Evolutionary conservation across 78 protist species (phyloP), one percentile per base, ranked within the genome.

Genomic region (Polysphondylium violaceum): DNA sequence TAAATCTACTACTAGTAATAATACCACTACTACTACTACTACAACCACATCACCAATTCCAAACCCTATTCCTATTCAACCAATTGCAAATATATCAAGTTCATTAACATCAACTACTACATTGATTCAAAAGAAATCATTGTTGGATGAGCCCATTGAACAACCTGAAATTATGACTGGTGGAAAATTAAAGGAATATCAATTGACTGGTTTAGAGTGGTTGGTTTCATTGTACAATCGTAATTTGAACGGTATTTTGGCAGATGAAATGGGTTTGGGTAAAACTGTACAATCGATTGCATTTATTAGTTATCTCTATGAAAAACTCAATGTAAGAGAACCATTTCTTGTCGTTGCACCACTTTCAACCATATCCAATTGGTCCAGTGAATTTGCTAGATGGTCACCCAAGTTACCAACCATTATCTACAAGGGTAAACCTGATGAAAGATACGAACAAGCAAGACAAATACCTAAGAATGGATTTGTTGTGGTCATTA

Each of bases 201-300:
- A 93, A 76, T n/a, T 93, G 11, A 79, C 90, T 19, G 99, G 99
- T 33, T 86, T 99, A 6, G 91, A 94, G 40, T 99, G 99, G 99
- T 27, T 99, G 71, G 97, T 95, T 12, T 93, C 95, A 7, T 91
- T 98, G 43, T 98, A 87, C 81, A 94, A 96, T 75, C 90, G 96
- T 72, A 69, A 86, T 41, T 61, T 98, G 63, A 97, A 97, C 71
- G 99, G 99, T 51, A 98, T 99, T 27, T 94, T 99, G 0, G 99
- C 99, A 0, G 99, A 99, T 83, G 99, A 99, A 88, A 98, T 98
- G 99, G 99, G 99, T 11, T 87, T 99, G 47, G 99, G 99, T 44
- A 99, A 99, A 87, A 98, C 99, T 9, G 78, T 98, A 35, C 99
- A 98, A 78, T 88, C 97, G 35, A 93, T 95, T 73, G 68, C 98